Conservation (phyloP, 129 eudicot genomes). For the Gnaphalium uliginosum region DNA sequence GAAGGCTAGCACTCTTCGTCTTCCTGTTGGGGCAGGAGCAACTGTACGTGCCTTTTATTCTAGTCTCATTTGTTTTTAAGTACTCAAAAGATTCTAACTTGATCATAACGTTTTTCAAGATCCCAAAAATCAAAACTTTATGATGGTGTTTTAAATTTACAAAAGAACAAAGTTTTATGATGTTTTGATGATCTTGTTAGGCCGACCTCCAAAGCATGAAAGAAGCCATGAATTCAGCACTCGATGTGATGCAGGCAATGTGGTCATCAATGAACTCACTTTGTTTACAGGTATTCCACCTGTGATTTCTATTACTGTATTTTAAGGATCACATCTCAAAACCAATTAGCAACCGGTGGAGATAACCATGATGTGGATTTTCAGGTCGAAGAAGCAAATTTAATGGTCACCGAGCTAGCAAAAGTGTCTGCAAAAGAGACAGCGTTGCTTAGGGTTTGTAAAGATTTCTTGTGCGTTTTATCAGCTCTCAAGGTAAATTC, state of each 20-base stretch:
- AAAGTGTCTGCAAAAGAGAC: conserved; percentile 62
- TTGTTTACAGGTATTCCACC: conserved; percentile 56
- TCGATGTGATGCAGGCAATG: conserved; percentile 84
- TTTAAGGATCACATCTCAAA: conserved; percentile 1
- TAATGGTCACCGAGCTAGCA: conserved; percentile 65
- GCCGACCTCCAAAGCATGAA: conserved; percentile 76
- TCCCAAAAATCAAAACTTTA: background rate
- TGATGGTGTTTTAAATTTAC: background rate
- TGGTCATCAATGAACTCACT: conserved; percentile 54
- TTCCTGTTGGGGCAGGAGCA: conserved; percentile 81
- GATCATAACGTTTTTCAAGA: background rate
- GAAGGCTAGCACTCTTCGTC: conserved; percentile 98
- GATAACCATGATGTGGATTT: conserved; percentile 24
- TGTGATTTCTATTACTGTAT: conserved; percentile 3
- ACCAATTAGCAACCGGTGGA: conserved; percentile 1
- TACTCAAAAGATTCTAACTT: background rate
- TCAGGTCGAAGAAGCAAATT: conserved; percentile 75
- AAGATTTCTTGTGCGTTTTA: conserved; percentile 65
- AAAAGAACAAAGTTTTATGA: background rate
- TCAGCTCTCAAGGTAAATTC: conserved; percentile 66
- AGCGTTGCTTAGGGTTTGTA: conserved; percentile 67
- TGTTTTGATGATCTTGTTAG: conserved; percentile 37
- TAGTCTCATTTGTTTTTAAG: conserved; percentile 1
- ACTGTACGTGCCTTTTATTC: conserved; percentile 48
- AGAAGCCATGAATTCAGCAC: conserved; percentile 81